Evolutionary conservation across 306 rosid genomes (phyloP).

Genomic region (Clitoria ternatea): DNA sequence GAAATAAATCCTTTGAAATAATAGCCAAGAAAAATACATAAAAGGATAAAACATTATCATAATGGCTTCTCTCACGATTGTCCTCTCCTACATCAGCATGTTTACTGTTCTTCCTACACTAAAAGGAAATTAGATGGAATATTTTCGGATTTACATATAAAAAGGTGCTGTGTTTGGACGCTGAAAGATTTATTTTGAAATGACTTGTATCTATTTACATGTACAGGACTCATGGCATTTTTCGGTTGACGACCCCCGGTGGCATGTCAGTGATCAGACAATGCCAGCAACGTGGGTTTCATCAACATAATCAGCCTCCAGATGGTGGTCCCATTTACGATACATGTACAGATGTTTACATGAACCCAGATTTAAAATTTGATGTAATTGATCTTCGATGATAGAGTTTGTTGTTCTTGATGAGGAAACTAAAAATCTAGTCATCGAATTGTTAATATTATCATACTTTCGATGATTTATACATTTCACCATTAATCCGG

Average conservation of each 20-base stretch:
- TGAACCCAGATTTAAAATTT: conserved; percentile 79
- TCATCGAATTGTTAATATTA: conserved; percentile 42
- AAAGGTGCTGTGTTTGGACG: background rate
- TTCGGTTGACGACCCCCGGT: conserved; percentile 85
- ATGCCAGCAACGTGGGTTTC: conserved; percentile 94
- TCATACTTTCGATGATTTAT: conserved; percentile 3
- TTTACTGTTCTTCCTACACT: background rate
- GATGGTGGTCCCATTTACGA: conserved; percentile 91
- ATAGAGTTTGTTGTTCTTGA: conserved; percentile 2
- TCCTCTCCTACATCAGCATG: background rate
- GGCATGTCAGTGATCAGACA: conserved; percentile 90
- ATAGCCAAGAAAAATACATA: background rate
- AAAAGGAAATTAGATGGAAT: background rate
- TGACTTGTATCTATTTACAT: conserved; percentile 9
- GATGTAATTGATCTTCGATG: conserved; percentile 94
- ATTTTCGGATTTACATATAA: background rate
- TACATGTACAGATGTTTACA: conserved; percentile 86
- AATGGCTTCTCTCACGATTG: background rate
- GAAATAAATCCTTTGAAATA: background rate
- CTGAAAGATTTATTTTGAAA: conserved; percentile 3
- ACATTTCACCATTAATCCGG: conserved; percentile 16
- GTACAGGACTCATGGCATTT: conserved; percentile 88
- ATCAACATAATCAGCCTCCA: conserved; percentile 74
- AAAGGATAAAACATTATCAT: background rate
- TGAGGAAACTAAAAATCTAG: background rate